Conservation (phyloP, 805 yeast species). For the Zygosaccharomyces bisporus region DNA sequence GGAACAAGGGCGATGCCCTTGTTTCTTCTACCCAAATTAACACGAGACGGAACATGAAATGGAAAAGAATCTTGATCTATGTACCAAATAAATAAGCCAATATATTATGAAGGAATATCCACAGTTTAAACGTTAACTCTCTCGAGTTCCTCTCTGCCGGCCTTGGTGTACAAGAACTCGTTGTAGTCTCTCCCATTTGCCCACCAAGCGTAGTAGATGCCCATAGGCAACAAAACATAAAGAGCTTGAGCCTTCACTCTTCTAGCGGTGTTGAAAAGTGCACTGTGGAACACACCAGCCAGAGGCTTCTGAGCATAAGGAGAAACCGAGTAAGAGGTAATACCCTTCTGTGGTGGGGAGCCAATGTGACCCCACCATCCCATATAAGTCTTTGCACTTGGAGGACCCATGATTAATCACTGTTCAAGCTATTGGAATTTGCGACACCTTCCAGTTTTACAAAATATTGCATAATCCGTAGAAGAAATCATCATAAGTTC, state of each 20-base stretch:
- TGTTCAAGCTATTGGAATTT: background rate
- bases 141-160: slow-evolving; percentile 92
- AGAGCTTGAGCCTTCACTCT: slow-evolving; percentile 84
- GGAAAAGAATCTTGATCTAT: background rate
- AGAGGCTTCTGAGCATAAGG: slow-evolving; percentile 92
- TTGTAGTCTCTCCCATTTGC: slow-evolving; percentile 83
- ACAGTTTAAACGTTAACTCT: slow-evolving; percentile 43
- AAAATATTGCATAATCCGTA: slow-evolving; percentile 2
- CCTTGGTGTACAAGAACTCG: slow-evolving; percentile 93
- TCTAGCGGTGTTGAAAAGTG: slow-evolving; percentile 90
- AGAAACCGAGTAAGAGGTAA: slow-evolving; percentile 85
- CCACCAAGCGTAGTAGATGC: slow-evolving; percentile 84
- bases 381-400: slow-evolving; percentile 73
- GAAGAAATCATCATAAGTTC: slow-evolving; percentile 7
- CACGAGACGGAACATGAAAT: background rate
- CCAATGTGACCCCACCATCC: slow-evolving; percentile 98
- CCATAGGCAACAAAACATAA: slow-evolving; percentile 72
- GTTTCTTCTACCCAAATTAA: background rate
- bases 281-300: slow-evolving; percentile 78
- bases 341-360: slow-evolving; percentile 80
- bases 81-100: slow-evolving; percentile 4
- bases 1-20: slow-evolving; percentile 5
- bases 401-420: slow-evolving; percentile 57
- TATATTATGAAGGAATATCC: background rate
- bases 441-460: background rate